Evolutionary conservation across 805 yeast genomes (phyloP), one percentile per base, ranked within the genome.

Genomic region (Wickerhamomyces strasburgensis): DNA sequence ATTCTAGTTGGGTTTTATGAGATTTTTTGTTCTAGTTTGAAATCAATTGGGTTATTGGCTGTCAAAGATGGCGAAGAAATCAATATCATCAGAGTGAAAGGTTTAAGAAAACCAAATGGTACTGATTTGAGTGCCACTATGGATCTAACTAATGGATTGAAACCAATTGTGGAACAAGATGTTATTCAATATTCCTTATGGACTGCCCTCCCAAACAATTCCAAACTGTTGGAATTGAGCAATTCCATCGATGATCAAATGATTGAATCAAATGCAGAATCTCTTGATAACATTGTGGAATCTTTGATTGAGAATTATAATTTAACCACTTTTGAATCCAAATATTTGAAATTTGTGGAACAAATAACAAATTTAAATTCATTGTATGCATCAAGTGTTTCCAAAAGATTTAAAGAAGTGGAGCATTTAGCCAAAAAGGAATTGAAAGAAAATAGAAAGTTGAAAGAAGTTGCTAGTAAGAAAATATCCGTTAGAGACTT

Each of bases 341-440:
- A 43, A 30, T 58, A 52, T 34, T 28, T 47, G 31, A 29, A 33
- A 7, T 57, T 56, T 38, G 52, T 38, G 11, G 39, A 40, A n/a
- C 38, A 17, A 32, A 51, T 37, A 15, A 52, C 60, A 5, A 52
- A 54, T 34, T 40, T 66, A 14, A 60, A 58, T 29, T 37, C 26
- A 31, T 40, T 33, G 31, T 64, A 58, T 33, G 62, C 65, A 26
- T 56, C 62, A 11, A 64, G 75, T 11, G 74, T 88, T 3, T 70
- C 79, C 27, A 78, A 82, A 54, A 67, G 98, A 40, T 89, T 93
- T 51, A 76, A 73, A 38, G 98, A 90, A 53, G 94, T 90, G 34
- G 98, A 93, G 56, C 75, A 81, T 5, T 69, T 89, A 49, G 98
- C 98, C 2, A 80, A 93, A 51, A 84, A 78, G 52, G 69, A 85